Conservation (phyloP, 345 rosid genomes). For the Moricandia moricandioides region DNA sequence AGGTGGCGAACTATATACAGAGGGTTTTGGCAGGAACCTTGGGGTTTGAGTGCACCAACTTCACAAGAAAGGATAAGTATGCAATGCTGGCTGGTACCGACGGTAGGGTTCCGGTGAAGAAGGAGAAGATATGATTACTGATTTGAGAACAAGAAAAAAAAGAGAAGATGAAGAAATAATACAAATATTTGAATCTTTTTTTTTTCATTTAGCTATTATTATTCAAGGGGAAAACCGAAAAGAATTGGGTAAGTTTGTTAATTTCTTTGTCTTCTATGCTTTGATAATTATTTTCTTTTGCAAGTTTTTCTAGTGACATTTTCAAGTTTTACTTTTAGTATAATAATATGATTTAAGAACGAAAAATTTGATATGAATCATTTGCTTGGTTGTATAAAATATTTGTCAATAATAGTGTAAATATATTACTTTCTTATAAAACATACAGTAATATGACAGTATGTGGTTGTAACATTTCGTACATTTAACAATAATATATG, state of each 20-base stretch:
- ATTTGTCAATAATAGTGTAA: neutral
- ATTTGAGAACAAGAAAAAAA: no score
- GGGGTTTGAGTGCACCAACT: conserved; percentile 85
- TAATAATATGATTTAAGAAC: conserved; percentile 11
- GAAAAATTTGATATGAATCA: neutral
- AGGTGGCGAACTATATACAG: conserved; percentile 85
- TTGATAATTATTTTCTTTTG: conserved; percentile 16
- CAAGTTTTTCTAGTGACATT: conserved; percentile 1
- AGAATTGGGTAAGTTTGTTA: conserved; percentile 17
- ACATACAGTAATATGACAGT: neutral
- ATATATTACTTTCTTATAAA: neutral
- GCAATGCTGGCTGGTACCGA: conserved; percentile 88
- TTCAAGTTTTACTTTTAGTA: no score
- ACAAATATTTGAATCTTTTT: conserved; percentile 12
- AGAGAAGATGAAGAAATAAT: conserved; percentile 12
- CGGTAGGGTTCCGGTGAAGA: conserved; percentile 46
- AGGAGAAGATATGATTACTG: conserved; percentile 30
- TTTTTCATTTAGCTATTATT: conserved; percentile 7
- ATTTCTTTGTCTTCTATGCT: conserved; percentile 5
- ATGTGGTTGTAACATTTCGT: conserved; percentile 1
- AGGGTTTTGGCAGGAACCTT: conserved; percentile 77
- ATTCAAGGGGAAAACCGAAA: conserved; percentile 1
- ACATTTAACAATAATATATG: neutral
- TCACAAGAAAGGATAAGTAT: conserved; percentile 94
- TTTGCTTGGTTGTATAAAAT: conserved; percentile 19